Evolutionary conservation across 1,284 basidiomycete genomes (phyloP), one percentile per base, ranked within the genome.

Genomic region (Rhodotorula sp.): DNA sequence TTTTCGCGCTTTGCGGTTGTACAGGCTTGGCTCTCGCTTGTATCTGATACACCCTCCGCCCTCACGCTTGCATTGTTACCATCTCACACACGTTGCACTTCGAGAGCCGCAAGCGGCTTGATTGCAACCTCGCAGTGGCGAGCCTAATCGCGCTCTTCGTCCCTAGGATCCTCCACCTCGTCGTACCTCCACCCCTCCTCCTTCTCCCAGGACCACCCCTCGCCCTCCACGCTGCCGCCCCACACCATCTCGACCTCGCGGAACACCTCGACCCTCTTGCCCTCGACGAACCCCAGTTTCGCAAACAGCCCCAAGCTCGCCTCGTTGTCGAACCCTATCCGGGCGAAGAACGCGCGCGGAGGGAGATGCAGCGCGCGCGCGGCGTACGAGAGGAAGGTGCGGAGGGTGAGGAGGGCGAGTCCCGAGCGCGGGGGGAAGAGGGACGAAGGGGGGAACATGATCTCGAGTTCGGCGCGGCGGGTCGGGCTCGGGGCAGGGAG

Each of bases 361-460:
- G 69, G 57, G 51, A 37, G 55, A 25, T 17, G 77, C 66, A 59
- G 64, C 5, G 51, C n/a, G 13, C n/a, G 27, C 1, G 79, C 77
- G 27, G 79, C 75, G 71, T 81, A 83, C 27, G 79, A 61, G 17
- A 82, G 66, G 61, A 82, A 74, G 37, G 80, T 72, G 34, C 75
- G 68, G 9, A 84, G 68, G 0, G 82, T 80, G 66, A 82, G 81
- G 13, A 64, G 48, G 1, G 81, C 83, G 15, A 88, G 81, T 8
- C 92, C 91, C 78, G 85, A 86, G 15, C 91, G 85, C 10, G 70
- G 48, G 1, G 27, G 34, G 63, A 55, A 60, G 22, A 41, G 48
- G 1, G 54, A 1, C 73, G 39, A 7, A 87, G 89, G 87, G 64
- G 91, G 91, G 76, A 96, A 90, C 93, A 95, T 96, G 73, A 95